A percentile compares a stretch with the other conserved stretches of the same genome.
Evolutionary conservation across 768 basidiomycete genomes (phyloP).

Genomic region (Pisolithus tinctorius): DNA sequence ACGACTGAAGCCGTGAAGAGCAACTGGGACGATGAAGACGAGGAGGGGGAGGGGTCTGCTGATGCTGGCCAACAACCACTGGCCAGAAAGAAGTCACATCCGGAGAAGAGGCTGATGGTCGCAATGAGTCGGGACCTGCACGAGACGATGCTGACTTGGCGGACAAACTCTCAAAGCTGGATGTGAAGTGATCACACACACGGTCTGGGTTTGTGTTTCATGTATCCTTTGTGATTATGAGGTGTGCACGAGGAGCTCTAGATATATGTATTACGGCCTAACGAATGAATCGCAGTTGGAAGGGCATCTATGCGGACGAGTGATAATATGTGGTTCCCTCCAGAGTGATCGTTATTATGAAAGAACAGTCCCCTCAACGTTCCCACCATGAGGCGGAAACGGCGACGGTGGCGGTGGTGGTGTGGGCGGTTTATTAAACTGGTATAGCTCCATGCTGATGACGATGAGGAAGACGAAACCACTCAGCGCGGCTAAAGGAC

Average conservation of each 20-base stretch:
- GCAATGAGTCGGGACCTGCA: conserved; percentile 10
- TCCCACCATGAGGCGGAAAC: conserved; percentile 1
- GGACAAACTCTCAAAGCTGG: conserved; percentile 50
- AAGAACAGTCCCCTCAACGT: conserved; percentile 2
- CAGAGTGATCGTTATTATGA: conserved; percentile 7
- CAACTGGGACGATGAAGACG: conserved; percentile 71
- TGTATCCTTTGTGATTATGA: no score
- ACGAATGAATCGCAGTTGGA: background rate
- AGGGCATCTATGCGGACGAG: background rate
- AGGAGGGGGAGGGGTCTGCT: conserved; percentile 20
- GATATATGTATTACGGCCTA: conserved; percentile 10
- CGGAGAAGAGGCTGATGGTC: conserved; percentile 6
- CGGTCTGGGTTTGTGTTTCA: no score
- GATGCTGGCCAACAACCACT: background rate
- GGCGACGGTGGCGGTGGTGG: conserved; percentile 6
- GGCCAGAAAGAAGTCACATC: no score
- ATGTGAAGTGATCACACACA: conserved; percentile 38
- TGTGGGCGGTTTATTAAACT: conserved; percentile 32
- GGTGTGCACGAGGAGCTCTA: background rate
- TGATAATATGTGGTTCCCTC: no score
- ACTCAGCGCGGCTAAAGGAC: conserved; percentile 46
- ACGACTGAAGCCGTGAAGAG: conserved; percentile 58
- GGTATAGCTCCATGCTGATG: conserved; percentile 59
- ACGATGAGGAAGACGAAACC: conserved; percentile 67
- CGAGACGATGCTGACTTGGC: conserved; percentile 31